Evolutionary conservation across 257 asterid genomes (phyloP), one percentile per base, ranked within the genome.

Genomic region (Schizonepeta tenuifolia): DNA sequence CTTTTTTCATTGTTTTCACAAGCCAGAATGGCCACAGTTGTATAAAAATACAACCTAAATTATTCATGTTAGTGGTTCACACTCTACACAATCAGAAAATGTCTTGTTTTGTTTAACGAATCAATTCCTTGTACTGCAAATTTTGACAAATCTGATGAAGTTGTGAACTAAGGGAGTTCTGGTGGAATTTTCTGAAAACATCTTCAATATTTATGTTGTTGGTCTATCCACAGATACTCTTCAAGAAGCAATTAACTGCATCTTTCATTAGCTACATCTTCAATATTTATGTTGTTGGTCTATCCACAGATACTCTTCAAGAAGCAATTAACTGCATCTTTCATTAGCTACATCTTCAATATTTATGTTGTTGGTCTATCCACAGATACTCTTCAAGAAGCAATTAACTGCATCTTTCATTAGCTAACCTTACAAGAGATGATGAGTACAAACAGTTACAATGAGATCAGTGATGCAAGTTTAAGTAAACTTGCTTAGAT

Each of bases 391-490:
- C n/a, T n/a, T n/a, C n/a, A n/a, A 35, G 22, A 17, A n/a, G 17
- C 56, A 18, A 67, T 21, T 20, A 7, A 60, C 46, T 53, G 68
- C 46, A 44, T 73, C 54, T 20, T 40, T 9, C 58, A 69, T 57
- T 22, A 55, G 64, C 64, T 22, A 69, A 73, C 70, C 69, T 62
- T 67, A 59, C 65, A 74, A 13, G 28, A 67, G 63, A 59, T 26
- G 50, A 70, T 50, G 33, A 79, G 69, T 74, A 55, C 75, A 74
- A 9, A 69, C 76, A 70, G 47, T 72, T 44, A 15, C 56, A 74
- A 69, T 43, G 14, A 75, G 71, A 64, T 36, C 31, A 44, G 72
- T 50, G 40, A 22, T 6, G 71, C 67, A 67, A 78, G 86, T 82
- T 64, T n/a, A 33, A 72, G 72, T 12, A 56, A 67, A 81, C 82